Evolutionary conservation across 805 yeast species (phyloP), one percentile per base, ranked within the genome.

Genomic region (Yarrowia sp.): DNA sequence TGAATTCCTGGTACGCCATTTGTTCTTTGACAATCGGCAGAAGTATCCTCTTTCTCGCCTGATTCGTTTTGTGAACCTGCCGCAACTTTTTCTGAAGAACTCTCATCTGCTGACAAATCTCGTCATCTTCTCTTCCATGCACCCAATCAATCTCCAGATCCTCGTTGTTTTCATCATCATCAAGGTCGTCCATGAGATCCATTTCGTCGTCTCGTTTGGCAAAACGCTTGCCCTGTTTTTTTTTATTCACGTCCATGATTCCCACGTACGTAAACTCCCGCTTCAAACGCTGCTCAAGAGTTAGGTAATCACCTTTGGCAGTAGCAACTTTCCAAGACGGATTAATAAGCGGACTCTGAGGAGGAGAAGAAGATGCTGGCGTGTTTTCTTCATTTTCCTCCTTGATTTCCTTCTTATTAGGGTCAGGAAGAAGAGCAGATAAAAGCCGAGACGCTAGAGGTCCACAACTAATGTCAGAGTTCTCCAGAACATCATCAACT

Each of bases 1-100:
- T 80, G 74, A 90, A 95, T 74, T 95, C 99, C 74, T 93, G 97
- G 86, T 92, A 95, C 32, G 98, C 97, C 71, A 95, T 80, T 70
- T 90, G 96, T 68, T 89, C 95, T 69, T 92, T 93, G 14, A 95
- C 82, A 0, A 87, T 71, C 0, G 96, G 96, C 31, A 86, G 77
- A 41, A 95, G 72, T 44, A 79, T 77, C 66, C 83, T 80, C 74
- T 90, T 90, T 64, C 93, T 80, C 67, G 82, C 84, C 65, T 86
- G 82, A 74, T 95, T 95, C 65, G 83, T 79, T 28, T 77, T 79
- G 3, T 86, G 83, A 0, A 87, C 86, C 18, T 80, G 82, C 68
- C 81, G 83, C 66, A 95, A 78, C 66, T 88, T 86, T 50, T 78
- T 77, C 72, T 95, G 98, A 58, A 93, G 78, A 14, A 74, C 74